Evolutionary conservation across 2,329 filamentous ascomycete genomes (phyloP).

Genomic region (Hypoxylon sp.): DNA sequence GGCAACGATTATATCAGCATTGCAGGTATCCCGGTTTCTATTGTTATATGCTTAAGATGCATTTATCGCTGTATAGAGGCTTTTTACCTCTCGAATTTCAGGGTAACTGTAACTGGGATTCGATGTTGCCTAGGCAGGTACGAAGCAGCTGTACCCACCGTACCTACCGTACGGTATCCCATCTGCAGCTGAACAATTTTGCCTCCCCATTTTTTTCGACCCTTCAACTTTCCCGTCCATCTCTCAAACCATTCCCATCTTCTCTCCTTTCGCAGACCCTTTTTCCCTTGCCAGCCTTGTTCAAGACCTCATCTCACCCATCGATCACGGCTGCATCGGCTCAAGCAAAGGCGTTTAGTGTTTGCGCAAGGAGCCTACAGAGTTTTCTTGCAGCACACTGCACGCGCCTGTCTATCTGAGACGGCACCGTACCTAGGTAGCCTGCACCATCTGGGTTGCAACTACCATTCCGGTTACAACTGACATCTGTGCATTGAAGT

Average conservation of each 20-base stretch:
- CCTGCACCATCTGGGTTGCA: conserved; percentile 23
- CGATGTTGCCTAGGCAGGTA: conserved; percentile 27
- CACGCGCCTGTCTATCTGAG: conserved; percentile 13
- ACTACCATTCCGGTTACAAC: conserved; percentile 24
- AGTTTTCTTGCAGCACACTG: conserved; percentile 19
- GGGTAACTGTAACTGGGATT: background rate
- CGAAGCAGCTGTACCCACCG: background rate
- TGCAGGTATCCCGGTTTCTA: too few species aligned
- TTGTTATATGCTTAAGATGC: background rate
- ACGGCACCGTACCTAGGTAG: conserved; percentile 13
- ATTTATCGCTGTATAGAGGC: conserved; percentile 8
- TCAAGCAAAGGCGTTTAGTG: conserved; percentile 16
- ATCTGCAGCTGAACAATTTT: conserved; percentile 46
- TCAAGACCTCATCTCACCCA: conserved; percentile 19
- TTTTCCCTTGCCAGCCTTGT: conserved; percentile 31
- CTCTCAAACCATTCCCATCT: conserved; percentile 36
- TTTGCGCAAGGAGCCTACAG: conserved; percentile 6
- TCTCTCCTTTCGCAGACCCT: conserved; percentile 25
- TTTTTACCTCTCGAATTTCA: conserved; percentile 2
- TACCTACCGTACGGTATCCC: conserved; percentile 27
- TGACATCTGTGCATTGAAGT: conserved; percentile 24
- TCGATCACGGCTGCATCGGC: conserved; percentile 12
- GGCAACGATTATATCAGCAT: too few species aligned
- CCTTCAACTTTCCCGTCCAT: conserved; percentile 31
- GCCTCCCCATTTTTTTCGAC: conserved; percentile 46